A percentile compares a stretch with the other conserved stretches of the same genome.
Conservation (phyloP, 73 alveolate genomes). For the Blepharisma stoltei region DNA sequence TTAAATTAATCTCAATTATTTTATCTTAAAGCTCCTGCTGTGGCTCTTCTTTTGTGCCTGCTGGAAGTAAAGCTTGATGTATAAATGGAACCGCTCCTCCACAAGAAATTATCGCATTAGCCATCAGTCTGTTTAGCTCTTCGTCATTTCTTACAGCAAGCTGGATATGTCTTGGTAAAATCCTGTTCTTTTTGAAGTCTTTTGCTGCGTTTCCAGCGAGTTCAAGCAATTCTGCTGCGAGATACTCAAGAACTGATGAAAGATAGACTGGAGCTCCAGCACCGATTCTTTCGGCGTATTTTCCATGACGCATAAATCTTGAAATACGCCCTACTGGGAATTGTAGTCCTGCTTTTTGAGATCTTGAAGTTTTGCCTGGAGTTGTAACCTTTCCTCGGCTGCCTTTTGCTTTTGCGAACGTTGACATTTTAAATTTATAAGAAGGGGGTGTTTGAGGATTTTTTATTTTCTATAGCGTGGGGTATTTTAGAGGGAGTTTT, state of each 20-base stretch:
- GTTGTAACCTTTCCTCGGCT: too few species aligned
- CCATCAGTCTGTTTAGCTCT: conserved; percentile 26
- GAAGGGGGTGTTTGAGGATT: too few species aligned
- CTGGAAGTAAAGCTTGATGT: background rate
- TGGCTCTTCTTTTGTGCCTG: too few species aligned
- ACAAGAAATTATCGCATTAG: conserved; percentile 26
- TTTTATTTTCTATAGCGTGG: too few species aligned
- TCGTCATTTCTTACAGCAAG: conserved; percentile 13
- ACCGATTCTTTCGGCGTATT: conserved; percentile 57
- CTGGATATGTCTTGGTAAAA: conserved; percentile 11
- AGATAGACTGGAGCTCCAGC: conserved; percentile 62
- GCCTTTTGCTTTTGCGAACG: too few species aligned
- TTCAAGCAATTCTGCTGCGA: conserved; percentile 3
- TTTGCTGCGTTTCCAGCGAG: conserved; percentile 36
- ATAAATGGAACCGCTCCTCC: conserved; percentile 36
- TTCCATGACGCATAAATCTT: conserved; percentile 26
- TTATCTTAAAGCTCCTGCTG: too few species aligned
- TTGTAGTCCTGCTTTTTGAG: too few species aligned
- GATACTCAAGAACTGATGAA: conserved; percentile 41
- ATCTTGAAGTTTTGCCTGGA: too few species aligned
- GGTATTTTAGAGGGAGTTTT: too few species aligned
- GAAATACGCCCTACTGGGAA: too few species aligned
- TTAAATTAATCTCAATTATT: too few species aligned
- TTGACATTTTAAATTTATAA: too few species aligned
- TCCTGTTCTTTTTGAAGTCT: conserved; percentile 7